Evolutionary conservation across 2,329 filamentous ascomycete species (phyloP), one percentile per base, ranked within the genome.

Genomic region (Alternaria sp.): DNA sequence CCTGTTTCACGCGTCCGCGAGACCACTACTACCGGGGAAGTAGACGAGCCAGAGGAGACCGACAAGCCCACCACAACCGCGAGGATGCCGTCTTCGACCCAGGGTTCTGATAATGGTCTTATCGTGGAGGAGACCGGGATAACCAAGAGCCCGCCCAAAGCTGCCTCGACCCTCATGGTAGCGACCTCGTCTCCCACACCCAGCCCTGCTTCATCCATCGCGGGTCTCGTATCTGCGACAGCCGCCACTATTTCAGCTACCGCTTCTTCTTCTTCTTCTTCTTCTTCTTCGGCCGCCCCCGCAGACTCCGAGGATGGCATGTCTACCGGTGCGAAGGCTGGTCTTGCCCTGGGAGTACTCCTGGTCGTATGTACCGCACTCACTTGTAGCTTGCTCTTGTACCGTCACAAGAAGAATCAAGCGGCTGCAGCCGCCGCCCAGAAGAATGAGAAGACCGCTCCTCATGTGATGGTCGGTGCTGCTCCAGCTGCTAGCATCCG

Each of bases 311-410:
- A 62, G 4, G 60, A 59, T 31, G 80, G 80, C 42, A 79, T 84
- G 78, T 80, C 77, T 46, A 73, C 74, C 51, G 74, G 84, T 56
- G 73, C 80, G 60, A 95, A 92, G 78, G 93, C 92, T 41, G 95
- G 95, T 60, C 85, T 97, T 61, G 92, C 90, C 5, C 88, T 97
- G 73, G 93, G 93, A 71, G 86, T 96, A 46, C 79, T 97, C 31
- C 82, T 89, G 6, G 86, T 86, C 48, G 69, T 97, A 26, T 85
- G 89, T 31, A 77, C 89, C 2, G 74, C 95, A 26, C 86, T 87
- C 29, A 80, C 88, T n/a, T 75, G 90, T 23, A 82, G 90, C 21
- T 89, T 92, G 72, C 88, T 96, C 76, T 76, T 92, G 60, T 85
- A 93, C 73, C 88, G 85, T 67, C 86, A 87, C 72, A 91, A 89